Evolutionary conservation across 2,329 filamentous ascomycete species (phyloP).

Genomic region (Aureobasidium mangrovei): DNA sequence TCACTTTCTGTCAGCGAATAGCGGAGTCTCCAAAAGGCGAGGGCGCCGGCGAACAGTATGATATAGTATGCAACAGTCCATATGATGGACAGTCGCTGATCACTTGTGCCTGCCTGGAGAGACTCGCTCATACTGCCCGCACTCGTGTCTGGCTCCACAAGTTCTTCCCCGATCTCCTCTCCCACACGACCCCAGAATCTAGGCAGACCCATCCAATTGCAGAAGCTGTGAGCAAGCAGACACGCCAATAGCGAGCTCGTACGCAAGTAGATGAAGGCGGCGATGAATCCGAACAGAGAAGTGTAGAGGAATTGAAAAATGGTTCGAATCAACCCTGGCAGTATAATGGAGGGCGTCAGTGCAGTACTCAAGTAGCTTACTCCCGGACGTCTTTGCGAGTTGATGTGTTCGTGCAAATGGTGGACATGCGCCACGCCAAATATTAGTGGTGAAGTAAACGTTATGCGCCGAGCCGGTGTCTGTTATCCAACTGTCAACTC

Average conservation of each 20-base stretch:
- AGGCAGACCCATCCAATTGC: slow-evolving; percentile 86
- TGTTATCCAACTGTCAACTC: not conserved
- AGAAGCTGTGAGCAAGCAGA: slow-evolving; percentile 74
- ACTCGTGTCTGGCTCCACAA: slow-evolving; percentile 16
- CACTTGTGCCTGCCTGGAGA: slow-evolving; percentile 25
- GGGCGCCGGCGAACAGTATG: slow-evolving; percentile 62
- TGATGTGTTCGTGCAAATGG: slow-evolving; percentile 88
- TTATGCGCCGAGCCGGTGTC: slow-evolving; percentile 41
- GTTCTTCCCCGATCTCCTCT: slow-evolving; percentile 33
- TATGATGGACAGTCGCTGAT: slow-evolving; percentile 30
- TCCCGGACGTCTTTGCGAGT: slow-evolving; percentile 64
- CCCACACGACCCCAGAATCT: slow-evolving; percentile 71
- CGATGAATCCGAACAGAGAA: slow-evolving; percentile 86
- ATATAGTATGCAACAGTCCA: slow-evolving; percentile 78
- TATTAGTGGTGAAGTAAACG: slow-evolving; percentile 77
- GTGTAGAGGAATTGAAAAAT: slow-evolving; percentile 84
- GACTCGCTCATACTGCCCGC: slow-evolving; percentile 21
- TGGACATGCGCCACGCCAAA: slow-evolving; percentile 92
- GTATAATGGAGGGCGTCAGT: slow-evolving; percentile 29
- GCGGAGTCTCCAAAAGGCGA: slow-evolving; percentile 61
- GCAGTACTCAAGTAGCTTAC: slow-evolving; percentile 15
- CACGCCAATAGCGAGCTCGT: slow-evolving; percentile 73
- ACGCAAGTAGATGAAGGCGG: slow-evolving; percentile 77
- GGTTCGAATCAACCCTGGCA: slow-evolving; percentile 52
- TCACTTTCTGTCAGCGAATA: slow-evolving; percentile 62